Conservation (phyloP, 148 eudicot species). For the Camellia sinensis region DNA sequence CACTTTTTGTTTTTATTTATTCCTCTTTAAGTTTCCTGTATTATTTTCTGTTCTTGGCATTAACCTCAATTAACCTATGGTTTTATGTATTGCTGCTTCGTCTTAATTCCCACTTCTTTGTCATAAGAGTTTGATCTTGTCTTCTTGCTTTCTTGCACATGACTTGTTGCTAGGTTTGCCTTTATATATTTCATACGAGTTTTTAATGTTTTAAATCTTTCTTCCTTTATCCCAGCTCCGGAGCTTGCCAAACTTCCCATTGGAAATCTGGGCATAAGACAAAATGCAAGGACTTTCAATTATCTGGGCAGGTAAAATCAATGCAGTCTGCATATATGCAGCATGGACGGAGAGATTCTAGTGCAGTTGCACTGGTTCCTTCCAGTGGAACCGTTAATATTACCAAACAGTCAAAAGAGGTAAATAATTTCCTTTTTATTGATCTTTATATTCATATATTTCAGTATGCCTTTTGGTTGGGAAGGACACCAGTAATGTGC, state of each 20-base stretch:
- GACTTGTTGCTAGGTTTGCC: not conserved
- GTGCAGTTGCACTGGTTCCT: conserved; percentile 36
- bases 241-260: conserved; percentile 60
- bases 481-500: not conserved
- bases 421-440: conserved; percentile 12
- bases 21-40: not conserved
- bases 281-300: conserved; percentile 48
- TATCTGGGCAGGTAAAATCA: conserved; percentile 26
- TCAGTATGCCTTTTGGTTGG: not conserved
- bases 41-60: not conserved
- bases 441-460: not conserved
- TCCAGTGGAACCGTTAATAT: conserved; percentile 31
- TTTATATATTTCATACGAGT: not conserved
- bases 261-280: conserved; percentile 69
- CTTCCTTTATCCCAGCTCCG: conserved; percentile 46
- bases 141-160: not conserved
- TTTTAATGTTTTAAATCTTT: not conserved
- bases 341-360: conserved; percentile 25
- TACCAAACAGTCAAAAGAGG: conserved; percentile 50
- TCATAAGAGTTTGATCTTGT: not conserved
- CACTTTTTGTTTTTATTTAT: not conserved
- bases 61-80: not conserved
- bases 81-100: not conserved
- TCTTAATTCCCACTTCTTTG: not conserved
- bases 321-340: conserved; percentile 18